Evolutionary conservation across 768 basidiomycete genomes (phyloP).

Genomic region (Hemileccinum rubropunctum): DNA sequence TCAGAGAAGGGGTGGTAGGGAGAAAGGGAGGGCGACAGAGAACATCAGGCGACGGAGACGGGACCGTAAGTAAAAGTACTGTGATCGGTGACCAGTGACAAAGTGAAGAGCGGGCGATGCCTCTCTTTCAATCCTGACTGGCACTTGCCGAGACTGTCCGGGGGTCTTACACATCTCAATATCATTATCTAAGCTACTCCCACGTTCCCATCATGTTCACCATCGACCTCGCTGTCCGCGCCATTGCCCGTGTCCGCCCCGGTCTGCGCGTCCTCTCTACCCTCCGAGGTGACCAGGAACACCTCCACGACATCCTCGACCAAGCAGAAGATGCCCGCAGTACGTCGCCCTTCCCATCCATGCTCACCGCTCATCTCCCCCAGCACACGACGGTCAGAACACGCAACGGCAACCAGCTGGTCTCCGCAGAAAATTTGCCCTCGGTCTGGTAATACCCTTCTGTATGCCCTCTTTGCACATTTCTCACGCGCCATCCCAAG

Average conservation of each 20-base stretch:
- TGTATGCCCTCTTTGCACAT: neutral
- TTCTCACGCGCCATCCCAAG: slow-evolving; percentile 24
- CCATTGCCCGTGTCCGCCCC: slow-evolving; percentile 5
- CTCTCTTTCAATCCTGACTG: slow-evolving; percentile 7
- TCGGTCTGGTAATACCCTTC: slow-evolving; percentile 18
- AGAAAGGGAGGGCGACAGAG: slow-evolving; percentile 8
- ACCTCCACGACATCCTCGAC: slow-evolving; percentile 22
- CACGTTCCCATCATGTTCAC: slow-evolving; percentile 11
- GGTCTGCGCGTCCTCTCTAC: slow-evolving; percentile 12
- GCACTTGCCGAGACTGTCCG: slow-evolving; percentile 15
- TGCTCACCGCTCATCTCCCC: neutral
- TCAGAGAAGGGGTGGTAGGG: slow-evolving; percentile 8
- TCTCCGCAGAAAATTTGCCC: slow-evolving; percentile 27
- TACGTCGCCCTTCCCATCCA: neutral
- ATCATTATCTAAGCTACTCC: slow-evolving; percentile 10
- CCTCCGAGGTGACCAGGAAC: slow-evolving; percentile 23
- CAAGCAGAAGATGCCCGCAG: slow-evolving; percentile 23
- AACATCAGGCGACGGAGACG: slow-evolving; percentile 21
- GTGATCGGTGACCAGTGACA: slow-evolving; percentile 18
- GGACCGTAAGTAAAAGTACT: neutral
- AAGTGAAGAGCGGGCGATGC: slow-evolving; percentile 15
- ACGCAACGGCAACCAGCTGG: slow-evolving; percentile 22
- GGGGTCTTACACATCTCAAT: slow-evolving; percentile 8
- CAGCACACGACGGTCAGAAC: slow-evolving; percentile 8
- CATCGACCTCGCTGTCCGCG: slow-evolving; percentile 12